A percentile compares a stretch with the other conserved stretches of the same genome.
Evolutionary conservation across 495 filamentous ascomycete genomes (phyloP).

Genomic region (Penicillium pancosmium): DNA sequence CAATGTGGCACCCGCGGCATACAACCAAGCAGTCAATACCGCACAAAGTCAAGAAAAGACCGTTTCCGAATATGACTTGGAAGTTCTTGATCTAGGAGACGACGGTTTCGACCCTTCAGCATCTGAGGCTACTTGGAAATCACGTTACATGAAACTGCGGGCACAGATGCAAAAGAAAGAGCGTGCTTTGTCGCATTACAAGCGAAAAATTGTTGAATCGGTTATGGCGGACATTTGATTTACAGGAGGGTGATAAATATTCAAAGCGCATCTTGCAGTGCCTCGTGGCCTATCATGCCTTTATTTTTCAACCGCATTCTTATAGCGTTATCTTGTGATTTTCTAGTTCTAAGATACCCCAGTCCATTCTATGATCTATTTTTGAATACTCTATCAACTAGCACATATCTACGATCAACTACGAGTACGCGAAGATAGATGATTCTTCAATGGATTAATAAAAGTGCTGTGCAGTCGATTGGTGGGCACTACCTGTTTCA

Average conservation of each 20-base stretch:
- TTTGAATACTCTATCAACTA: neutral
- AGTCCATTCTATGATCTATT: neutral
- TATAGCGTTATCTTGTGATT: neutral
- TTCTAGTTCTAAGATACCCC: conserved; percentile 13
- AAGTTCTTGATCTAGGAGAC: conserved; percentile 38
- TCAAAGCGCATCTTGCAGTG: neutral
- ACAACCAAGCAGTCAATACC: conserved; percentile 10
- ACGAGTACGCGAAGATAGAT: too few relatives aligned
- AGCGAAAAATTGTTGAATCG: conserved; percentile 58
- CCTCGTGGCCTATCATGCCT: neutral
- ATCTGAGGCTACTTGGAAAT: conserved; percentile 46
- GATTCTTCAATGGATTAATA: too few relatives aligned
- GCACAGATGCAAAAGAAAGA: conserved; percentile 55
- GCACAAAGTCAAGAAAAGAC: conserved; percentile 20
- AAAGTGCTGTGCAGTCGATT: too few relatives aligned
- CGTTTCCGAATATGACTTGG: conserved; percentile 18
- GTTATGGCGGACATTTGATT: conserved; percentile 56
- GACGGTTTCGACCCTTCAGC: conserved; percentile 26
- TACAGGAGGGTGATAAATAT: neutral
- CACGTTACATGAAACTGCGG: conserved; percentile 49
- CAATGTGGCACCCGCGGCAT: conserved; percentile 7
- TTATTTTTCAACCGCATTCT: conserved; percentile 2
- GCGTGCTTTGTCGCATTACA: conserved; percentile 50
- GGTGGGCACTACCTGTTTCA: too few relatives aligned
- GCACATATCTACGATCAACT: too few relatives aligned